These are phyloP conservation scores for Penicillium sp. DNA, from an alignment of 2,329 filamentous ascomycete genomes.

Conservation along the genomic window DNA sequence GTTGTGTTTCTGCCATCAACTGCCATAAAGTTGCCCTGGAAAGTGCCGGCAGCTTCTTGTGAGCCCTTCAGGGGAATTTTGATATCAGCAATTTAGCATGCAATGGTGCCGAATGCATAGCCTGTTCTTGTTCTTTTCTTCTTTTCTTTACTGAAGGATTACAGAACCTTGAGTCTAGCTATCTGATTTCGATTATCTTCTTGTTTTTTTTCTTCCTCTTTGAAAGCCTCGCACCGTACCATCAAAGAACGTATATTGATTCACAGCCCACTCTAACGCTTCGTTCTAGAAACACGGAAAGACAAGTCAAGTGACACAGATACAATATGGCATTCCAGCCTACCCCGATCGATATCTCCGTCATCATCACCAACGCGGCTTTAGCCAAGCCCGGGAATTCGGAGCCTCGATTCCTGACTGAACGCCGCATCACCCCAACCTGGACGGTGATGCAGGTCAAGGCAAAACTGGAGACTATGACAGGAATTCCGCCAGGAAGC, in stretches of 20 bases:
- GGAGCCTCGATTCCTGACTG: conserved; percentile 58
- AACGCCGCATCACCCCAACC: conserved; percentile 86
- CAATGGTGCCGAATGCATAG: not conserved
- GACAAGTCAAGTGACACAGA: not conserved
- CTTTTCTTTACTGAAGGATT: not conserved
- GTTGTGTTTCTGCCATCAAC: not conserved
- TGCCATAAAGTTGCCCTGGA: not conserved
- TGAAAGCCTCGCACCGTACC: not conserved
- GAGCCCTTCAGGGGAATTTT: not conserved
- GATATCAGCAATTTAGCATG: conserved; percentile 9
- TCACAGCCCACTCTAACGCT: not conserved
- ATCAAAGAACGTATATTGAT: not conserved
- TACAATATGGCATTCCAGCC: conserved; percentile 36
- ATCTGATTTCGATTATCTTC: not conserved
- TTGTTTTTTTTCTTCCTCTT: not conserved
- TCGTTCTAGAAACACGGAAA: not conserved
- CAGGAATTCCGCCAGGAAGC: conserved; percentile 76
- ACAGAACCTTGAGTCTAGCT: not conserved
- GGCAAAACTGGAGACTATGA: conserved; percentile 84
- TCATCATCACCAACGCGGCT: conserved; percentile 37
- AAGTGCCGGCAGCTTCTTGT: not conserved
- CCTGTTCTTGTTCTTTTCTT: not conserved
- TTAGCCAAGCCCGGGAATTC: conserved; percentile 13
- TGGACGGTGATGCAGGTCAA: conserved; percentile 87
- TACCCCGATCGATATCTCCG: conserved; percentile 39